Evolutionary conservation across 805 yeast species (phyloP), one percentile per base, ranked within the genome.

Genomic region (Sugiyamaella boreocaroliniensis): DNA sequence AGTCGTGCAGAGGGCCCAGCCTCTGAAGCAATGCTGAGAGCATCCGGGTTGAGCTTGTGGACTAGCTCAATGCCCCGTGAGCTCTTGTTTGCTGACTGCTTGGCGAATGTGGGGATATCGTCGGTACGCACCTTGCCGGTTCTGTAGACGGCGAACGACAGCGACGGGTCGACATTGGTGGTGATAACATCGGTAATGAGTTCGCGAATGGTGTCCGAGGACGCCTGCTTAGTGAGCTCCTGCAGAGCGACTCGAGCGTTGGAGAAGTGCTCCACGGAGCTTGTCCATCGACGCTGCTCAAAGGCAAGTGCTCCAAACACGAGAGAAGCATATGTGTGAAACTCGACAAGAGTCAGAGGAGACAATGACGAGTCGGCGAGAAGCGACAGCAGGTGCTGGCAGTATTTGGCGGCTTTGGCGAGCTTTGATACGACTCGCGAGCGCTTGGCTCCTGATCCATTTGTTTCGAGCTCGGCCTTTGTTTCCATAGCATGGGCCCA

Each of bases 401-500:
- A 68, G 49, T 73, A 73, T 46, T 68, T 67, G 29, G 76, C 66
- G 1, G 92, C 81, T 66, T 79, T 83, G 63, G 83, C 87, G 55
- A 85, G 76, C 66, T 86, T 86, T 26, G 89, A 78, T 10, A 75
- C 64, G 60, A 85, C 69, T 54, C 83, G 77, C 51, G 76, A 76
- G n/a, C 77, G 72, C 57, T 67, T 65, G 64, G 73, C 64, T 34
- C 69, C 70, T 8, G 79, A 74, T 11, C 76, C 72, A 54, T 78
- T 77, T 42, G 80, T 74, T 55, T 80, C 87, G 55, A 80, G 67
- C 47, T 76, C 67, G 10, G 77, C 69, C 55, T 79, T 78, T 50
- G 82, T 73, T 66, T 85, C 89, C 65, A 81, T 75, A 0, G 90
- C 85, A 59, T 76, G 79, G 29, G 88, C 74, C 64, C 82, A 71